Conservation (phyloP, 768 basidiomycete species). For the Pholiota molesta region DNA sequence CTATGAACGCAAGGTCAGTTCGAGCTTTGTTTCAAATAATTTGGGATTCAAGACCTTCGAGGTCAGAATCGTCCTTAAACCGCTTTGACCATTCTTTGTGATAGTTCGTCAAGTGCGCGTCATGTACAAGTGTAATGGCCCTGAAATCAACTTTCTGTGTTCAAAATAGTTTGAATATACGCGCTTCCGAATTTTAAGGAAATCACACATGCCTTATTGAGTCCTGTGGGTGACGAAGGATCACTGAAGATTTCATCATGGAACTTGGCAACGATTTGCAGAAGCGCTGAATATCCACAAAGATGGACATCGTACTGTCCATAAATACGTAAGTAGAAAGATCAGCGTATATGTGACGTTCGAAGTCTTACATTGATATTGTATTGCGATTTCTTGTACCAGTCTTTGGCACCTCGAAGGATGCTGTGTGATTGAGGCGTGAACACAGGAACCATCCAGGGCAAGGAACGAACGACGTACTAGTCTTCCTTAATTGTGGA, state of each 20-base stretch:
- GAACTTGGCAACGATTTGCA: constrained; percentile 73
- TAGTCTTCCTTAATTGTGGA: constrained; percentile 87
- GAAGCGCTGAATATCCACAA: constrained; percentile 69
- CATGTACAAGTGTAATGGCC: constrained; percentile 60
- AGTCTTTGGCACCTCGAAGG: constrained; percentile 70
- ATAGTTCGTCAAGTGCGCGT: constrained; percentile 57
- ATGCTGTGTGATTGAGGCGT: constrained; percentile 39
- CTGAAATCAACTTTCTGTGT: constrained; percentile 70
- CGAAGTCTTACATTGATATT: constrained; percentile 48
- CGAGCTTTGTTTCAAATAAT: not conserved
- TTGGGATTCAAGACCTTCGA: constrained; percentile 43
- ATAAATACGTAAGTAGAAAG: not conserved
- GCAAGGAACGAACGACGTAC: constrained; percentile 37
- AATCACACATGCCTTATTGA: constrained; percentile 58
- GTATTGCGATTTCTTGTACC: constrained; percentile 73
- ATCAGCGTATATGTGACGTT: too few relatives aligned
- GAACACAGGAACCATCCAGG: not conserved
- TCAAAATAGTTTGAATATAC: constrained; percentile 7
- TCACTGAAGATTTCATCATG: constrained; percentile 81
- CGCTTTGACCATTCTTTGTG: constrained; percentile 67
- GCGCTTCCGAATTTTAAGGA: not conserved
- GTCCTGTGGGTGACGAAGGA: constrained; percentile 62
- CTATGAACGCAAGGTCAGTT: constrained; percentile 33
- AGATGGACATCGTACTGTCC: constrained; percentile 73
- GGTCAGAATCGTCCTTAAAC: constrained; percentile 63